Conservation (phyloP, 306 rosid species). For the Sphenostylis stenocarpa region DNA sequence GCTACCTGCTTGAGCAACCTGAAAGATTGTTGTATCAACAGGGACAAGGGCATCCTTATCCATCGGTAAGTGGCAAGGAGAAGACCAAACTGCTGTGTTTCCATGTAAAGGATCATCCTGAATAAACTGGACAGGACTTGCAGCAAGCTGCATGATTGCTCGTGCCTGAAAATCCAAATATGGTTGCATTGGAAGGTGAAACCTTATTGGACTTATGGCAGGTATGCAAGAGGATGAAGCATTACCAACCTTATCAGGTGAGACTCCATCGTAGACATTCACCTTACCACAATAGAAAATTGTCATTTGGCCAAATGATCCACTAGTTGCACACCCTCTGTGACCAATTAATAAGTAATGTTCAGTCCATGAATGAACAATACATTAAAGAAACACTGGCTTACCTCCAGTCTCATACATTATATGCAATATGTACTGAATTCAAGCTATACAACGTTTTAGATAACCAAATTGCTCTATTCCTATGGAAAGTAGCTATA, state of each 20-base stretch:
- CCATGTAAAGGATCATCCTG: slow-evolving; percentile 56
- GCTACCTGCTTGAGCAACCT: slow-evolving; percentile 71
- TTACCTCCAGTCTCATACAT: not conserved
- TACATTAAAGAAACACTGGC: not conserved
- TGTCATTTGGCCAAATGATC: slow-evolving; percentile 75
- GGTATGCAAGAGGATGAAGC: slow-evolving; percentile 37
- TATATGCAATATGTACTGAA: not conserved
- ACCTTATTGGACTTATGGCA: slow-evolving; percentile 39
- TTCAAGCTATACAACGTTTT: not conserved
- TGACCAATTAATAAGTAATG: slow-evolving; percentile 39
- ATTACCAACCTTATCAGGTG: slow-evolving; percentile 89
- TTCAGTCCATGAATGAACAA: slow-evolving; percentile 17
- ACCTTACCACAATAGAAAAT: slow-evolving; percentile 97
- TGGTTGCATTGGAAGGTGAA: slow-evolving; percentile 41
- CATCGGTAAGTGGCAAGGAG: slow-evolving; percentile 48
- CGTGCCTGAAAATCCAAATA: slow-evolving; percentile 83
- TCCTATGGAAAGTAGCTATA: not conserved
- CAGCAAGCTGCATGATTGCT: slow-evolving; percentile 85
- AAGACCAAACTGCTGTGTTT: slow-evolving; percentile 51
- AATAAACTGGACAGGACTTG: slow-evolving; percentile 57
- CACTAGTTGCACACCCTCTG: slow-evolving; percentile 64
- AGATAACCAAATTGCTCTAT: slow-evolving; percentile 14
- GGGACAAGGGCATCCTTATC: slow-evolving; percentile 54
- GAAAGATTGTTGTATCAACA: slow-evolving; percentile 51
- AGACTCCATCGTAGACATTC: slow-evolving; percentile 89